Evolutionary conservation across 1,139 yeast genomes (phyloP).

Genomic region (Candida sanyaensis): DNA sequence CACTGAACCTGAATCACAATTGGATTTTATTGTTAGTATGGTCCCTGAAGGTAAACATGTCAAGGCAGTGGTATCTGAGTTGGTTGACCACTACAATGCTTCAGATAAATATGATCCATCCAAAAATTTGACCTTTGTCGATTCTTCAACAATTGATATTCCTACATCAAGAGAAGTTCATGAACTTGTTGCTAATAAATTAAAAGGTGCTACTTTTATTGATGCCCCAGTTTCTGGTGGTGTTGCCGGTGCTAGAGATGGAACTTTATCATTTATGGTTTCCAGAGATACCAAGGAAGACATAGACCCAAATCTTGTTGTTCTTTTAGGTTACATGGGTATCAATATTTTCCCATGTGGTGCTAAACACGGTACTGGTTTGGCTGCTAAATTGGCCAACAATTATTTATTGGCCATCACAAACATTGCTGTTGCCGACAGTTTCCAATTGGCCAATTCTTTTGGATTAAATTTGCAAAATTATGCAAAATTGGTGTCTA

Average conservation of each 20-base stretch:
- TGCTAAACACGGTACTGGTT: slow-evolving; percentile 51
- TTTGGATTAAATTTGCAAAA: slow-evolving; percentile 52
- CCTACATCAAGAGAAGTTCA: slow-evolving; percentile 48
- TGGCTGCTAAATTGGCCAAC: slow-evolving; percentile 61
- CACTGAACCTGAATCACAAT: slow-evolving; percentile 37
- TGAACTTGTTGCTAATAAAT: slow-evolving; percentile 30
- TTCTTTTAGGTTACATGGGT: slow-evolving; percentile 51
- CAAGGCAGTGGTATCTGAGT: slow-evolving; percentile 40
- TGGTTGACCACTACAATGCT: slow-evolving; percentile 31
- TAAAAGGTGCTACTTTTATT: slow-evolving; percentile 44
- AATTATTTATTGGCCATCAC: slow-evolving; percentile 60
- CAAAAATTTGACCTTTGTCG: slow-evolving; percentile 33
- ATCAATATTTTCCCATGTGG: slow-evolving; percentile 57
- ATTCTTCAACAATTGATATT: slow-evolving; percentile 60
- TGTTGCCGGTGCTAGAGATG: slow-evolving; percentile 59
- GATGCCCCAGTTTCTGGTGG: slow-evolving; percentile 70
- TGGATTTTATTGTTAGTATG: slow-evolving; percentile 54
- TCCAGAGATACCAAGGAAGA: slow-evolving; percentile 35
- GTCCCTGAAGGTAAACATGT: slow-evolving; percentile 64
- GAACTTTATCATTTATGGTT: slow-evolving; percentile 59
- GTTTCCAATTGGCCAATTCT: slow-evolving; percentile 58
- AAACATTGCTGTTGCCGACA: slow-evolving; percentile 62
- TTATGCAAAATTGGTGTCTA: slow-evolving; percentile 55
- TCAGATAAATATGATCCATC: slow-evolving; percentile 13
- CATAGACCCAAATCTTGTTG: slow-evolving; percentile 27